Evolutionary conservation across 1,284 basidiomycete genomes (phyloP), one percentile per base, ranked within the genome.

Genomic region (Microbotryum lychnidis-dioicae): DNA sequence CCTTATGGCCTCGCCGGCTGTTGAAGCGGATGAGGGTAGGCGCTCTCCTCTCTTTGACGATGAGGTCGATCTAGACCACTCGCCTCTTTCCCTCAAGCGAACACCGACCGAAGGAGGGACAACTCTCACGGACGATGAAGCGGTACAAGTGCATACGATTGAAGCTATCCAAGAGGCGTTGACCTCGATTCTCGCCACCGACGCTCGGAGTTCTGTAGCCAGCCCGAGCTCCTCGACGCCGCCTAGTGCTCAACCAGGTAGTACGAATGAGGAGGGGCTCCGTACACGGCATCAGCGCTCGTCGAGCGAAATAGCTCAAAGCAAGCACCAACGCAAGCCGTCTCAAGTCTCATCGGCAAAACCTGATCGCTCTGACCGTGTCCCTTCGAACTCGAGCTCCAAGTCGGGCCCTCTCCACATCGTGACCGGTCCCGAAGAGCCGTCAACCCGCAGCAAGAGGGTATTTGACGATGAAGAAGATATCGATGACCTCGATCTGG

Each of bases 111-210:
- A 42, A 42, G 37, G 37, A 42, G 37, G 37, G 37, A 14, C 45
- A 51, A 50, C 44, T 1, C 20, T 61, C 57, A 60, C 81, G 56
- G 79, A 80, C 53, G 80, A 83, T 6, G 84, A 77, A 18, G 68
- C 69, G 42, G 73, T 87, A 57, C 84, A 89, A 72, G 77, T 79
- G 12, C 80, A 86, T 67, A 80, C 89, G 44, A 93, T 96, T 82
- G 89, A 91, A 68, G 91, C 91, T 4, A 91, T 97, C 25, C 91
- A 93, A 71, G 89, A 90, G 5, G 93, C 93, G 1, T 79, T 97
- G 62, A 92, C 87, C 20, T 89, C 91, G 72, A 96, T 97, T 73
- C 63, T 68, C 23, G 62, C 60, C 6, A 58, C 63, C 4, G 61
- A 65, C 42, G 64, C 57, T 8, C 23, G 47, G 42, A 31, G 25